Evolutionary conservation across 106 monocot species (phyloP).

Genomic region (Hemerocallis citrina): DNA sequence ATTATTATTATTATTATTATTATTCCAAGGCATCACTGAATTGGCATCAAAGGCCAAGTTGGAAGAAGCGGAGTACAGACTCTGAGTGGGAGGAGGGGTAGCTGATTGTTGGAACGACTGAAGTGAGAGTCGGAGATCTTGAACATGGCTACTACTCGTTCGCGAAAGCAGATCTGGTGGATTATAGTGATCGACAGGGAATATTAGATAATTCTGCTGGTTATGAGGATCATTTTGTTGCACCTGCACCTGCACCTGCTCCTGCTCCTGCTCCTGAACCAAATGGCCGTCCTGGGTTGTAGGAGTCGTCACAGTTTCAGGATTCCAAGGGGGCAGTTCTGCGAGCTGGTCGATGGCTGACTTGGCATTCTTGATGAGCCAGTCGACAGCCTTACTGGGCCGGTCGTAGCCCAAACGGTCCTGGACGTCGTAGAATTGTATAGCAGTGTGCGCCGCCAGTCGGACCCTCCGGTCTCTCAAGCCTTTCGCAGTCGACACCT

Average conservation of each 20-base stretch:
- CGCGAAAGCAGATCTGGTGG: background rate
- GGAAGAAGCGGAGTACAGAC: background rate
- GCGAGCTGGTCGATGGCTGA: conserved; percentile 56
- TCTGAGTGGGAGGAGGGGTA: conserved; percentile 16
- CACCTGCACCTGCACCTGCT: too few relatives aligned
- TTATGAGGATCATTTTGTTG: too few relatives aligned
- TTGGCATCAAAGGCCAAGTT: conserved; percentile 11
- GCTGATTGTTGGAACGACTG: conserved; percentile 49
- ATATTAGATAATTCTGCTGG: too few relatives aligned
- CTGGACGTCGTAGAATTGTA: conserved; percentile 75
- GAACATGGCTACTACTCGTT: background rate
- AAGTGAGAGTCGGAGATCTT: conserved; percentile 62
- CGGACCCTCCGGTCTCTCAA: conserved; percentile 57
- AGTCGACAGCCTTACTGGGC: conserved; percentile 68
- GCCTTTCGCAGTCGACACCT: conserved; percentile 64
- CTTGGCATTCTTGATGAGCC: conserved; percentile 60
- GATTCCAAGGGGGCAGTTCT: conserved; percentile 44
- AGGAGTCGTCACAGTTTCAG: conserved; percentile 6
- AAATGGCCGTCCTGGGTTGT: too few relatives aligned
- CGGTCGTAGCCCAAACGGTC: conserved; percentile 69
- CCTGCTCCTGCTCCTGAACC: too few relatives aligned
- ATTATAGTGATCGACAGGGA: background rate
- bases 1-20: too few relatives aligned
- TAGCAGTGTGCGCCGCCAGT: conserved; percentile 60
- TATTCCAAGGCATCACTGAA: too few relatives aligned